phyloP scores from a whole-genome alignment of 495 filamentous ascomycete species.

The Penicillium nucicola region DNA sequence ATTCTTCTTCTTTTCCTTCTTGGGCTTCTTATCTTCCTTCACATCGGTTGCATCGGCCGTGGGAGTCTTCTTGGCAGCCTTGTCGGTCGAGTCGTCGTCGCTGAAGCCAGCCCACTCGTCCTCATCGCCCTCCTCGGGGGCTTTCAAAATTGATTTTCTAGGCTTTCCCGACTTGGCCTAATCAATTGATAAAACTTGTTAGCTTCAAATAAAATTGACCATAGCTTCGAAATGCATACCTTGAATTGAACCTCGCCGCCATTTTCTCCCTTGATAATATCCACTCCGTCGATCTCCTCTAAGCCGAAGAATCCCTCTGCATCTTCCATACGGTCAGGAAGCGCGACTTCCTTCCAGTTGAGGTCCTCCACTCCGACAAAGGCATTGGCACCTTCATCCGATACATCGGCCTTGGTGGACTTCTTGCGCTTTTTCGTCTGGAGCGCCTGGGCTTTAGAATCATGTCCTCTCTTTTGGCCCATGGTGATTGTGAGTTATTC shows the following conservation, averaged over 20 bases:
- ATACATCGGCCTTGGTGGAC: conserved; percentile 27
- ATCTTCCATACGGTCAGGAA: conserved; percentile 86
- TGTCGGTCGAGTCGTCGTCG: conserved; percentile 34
- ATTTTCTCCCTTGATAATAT: conserved; percentile 55
- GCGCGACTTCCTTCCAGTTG: conserved; percentile 74
- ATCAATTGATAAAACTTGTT: background rate
- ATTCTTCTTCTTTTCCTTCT: conserved; percentile 21
- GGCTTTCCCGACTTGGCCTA: conserved; percentile 37
- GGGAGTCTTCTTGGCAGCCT: conserved; percentile 10
- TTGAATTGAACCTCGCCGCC: conserved; percentile 43
- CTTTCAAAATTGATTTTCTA: conserved; percentile 36
- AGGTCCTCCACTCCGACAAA: conserved; percentile 59
- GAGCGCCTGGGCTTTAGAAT: conserved; percentile 30
- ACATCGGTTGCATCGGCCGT: conserved; percentile 19
- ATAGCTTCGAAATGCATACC: conserved; percentile 28
- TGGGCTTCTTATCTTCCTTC: conserved; percentile 17
- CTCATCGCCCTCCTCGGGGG: conserved; percentile 24
- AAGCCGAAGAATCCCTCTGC: conserved; percentile 92
- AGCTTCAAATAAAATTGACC: background rate
- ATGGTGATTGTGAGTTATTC: conserved; percentile 17
- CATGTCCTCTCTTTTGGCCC: conserved; percentile 48
- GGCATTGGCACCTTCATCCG: conserved; percentile 20
- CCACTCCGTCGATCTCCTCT: conserved; percentile 88
- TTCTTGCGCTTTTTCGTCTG: conserved; percentile 52
- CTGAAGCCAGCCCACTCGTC: conserved; percentile 57